Conservation (phyloP, 768 basidiomycete genomes). For the Fibroporia radiculosa region DNA sequence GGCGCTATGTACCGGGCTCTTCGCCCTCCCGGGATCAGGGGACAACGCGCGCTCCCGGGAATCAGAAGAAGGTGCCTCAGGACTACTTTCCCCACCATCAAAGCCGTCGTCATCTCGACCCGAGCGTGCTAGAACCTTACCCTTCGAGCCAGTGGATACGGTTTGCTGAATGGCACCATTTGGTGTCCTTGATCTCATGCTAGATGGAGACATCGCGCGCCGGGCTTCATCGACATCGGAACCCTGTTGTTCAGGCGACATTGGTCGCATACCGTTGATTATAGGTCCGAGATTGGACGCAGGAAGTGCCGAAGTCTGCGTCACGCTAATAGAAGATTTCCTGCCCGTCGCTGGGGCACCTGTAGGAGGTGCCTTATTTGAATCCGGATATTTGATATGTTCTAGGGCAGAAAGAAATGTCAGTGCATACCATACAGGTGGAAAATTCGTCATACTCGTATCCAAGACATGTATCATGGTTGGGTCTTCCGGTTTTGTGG, state of each 20-base stretch:
- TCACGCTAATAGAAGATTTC: constrained; percentile 40
- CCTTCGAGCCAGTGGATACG: constrained; percentile 38
- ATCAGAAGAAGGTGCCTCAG: constrained; percentile 38
- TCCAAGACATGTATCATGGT: constrained; percentile 85
- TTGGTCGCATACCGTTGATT: constrained; percentile 36
- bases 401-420: constrained; percentile 32
- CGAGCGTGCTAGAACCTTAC: constrained; percentile 45
- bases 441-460: constrained; percentile 85
- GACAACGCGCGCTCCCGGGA: constrained; percentile 42
- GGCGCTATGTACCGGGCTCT: constrained; percentile 42
- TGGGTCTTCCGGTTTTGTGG: constrained; percentile 70
- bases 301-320: not conserved
- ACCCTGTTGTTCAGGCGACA: constrained; percentile 47
- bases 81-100: constrained; percentile 44
- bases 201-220: constrained; percentile 59
- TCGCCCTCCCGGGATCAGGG: constrained; percentile 50
- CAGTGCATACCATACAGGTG: not conserved
- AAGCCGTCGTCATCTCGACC: constrained; percentile 34
- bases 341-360: constrained; percentile 27
- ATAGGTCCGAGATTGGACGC: not conserved
- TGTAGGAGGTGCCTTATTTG: constrained; percentile 33
- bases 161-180: constrained; percentile 36
- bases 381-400: constrained; percentile 90
- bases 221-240: constrained; percentile 51
- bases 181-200: constrained; percentile 30